Percentiles rank a stretch among this genome's conserved stretches.
These are phyloP conservation scores for Silene conica DNA, from an alignment of 148 eudicot species.

Conservation along the genomic window DNA sequence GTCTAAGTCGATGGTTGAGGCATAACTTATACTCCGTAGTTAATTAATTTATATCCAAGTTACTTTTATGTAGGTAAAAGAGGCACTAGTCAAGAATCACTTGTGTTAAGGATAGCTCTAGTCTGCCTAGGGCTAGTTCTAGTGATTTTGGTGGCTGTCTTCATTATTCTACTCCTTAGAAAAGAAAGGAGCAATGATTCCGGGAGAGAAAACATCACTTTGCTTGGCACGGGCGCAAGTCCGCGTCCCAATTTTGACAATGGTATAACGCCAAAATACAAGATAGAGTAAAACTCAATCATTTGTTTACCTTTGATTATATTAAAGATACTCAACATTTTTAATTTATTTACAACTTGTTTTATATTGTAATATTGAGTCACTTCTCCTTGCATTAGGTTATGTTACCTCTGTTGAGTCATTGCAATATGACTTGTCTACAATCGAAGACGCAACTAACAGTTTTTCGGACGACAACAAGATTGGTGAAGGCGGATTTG, in stretches of 20 bases:
- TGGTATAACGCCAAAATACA: too few species aligned
- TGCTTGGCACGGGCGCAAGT: neutral
- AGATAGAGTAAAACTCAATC: too few species aligned
- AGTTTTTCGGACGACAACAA: neutral
- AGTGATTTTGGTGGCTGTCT: conserved; percentile 8
- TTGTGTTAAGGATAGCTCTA: neutral
- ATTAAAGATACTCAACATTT: too few species aligned
- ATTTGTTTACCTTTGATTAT: too few species aligned
- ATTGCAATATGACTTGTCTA: conserved; percentile 5
- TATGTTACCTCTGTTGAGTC: too few species aligned
- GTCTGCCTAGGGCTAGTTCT: neutral
- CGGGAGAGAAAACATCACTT: neutral
- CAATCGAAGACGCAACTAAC: conserved; percentile 4
- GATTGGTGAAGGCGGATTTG: conserved; percentile 20
- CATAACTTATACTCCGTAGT: too few species aligned
- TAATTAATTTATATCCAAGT: neutral
- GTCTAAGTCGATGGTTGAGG: too few species aligned
- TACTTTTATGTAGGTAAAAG: neutral
- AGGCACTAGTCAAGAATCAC: neutral
- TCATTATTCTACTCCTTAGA: neutral
- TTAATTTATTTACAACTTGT: too few species aligned
- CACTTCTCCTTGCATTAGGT: too few species aligned
- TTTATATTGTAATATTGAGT: too few species aligned
- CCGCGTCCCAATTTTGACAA: too few species aligned
- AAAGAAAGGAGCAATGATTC: neutral